These are phyloP conservation scores for Rubia yunnanensis DNA, from an alignment of 257 asterid genomes.

Conservation along the genomic window DNA sequence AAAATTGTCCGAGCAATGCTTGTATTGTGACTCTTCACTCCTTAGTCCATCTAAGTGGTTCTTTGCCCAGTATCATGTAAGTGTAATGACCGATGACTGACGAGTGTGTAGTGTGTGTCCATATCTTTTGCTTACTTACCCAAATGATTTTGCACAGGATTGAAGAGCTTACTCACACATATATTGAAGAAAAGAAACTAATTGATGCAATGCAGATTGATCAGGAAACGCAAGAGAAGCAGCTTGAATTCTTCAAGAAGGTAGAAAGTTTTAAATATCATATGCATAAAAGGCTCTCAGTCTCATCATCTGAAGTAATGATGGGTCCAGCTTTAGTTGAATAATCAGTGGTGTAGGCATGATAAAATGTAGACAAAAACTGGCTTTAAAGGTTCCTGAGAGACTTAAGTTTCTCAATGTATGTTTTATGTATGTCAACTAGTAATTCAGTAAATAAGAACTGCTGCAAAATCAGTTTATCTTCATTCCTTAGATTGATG, in stretches of 20 bases:
- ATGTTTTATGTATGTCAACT: background rate
- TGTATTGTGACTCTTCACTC: background rate
- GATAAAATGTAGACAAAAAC: background rate
- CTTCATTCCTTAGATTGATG: background rate
- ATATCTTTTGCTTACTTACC: background rate
- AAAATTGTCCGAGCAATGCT: background rate
- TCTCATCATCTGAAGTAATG: background rate
- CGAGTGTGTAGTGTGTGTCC: background rate
- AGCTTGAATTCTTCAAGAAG: constrained; percentile 56
- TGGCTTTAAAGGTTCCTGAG: background rate
- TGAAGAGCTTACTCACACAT: constrained; percentile 58
- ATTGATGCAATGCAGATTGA: constrained; percentile 34
- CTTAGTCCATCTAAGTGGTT: background rate
- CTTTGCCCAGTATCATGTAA: background rate
- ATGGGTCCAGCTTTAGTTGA: background rate
- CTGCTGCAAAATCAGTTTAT: background rate
- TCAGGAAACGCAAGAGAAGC: constrained; percentile 41
- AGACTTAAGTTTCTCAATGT: background rate
- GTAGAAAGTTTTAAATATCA: constrained; percentile 26
- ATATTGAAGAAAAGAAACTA: constrained; percentile 52
- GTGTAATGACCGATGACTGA: background rate
- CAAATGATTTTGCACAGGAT: constrained; percentile 31
- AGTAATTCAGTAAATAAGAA: background rate
- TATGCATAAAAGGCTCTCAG: background rate
- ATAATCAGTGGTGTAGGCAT: background rate